Evolutionary conservation across 495 filamentous ascomycete species (phyloP), one percentile per base, ranked within the genome.

Genomic region (Talaromyces liani): DNA sequence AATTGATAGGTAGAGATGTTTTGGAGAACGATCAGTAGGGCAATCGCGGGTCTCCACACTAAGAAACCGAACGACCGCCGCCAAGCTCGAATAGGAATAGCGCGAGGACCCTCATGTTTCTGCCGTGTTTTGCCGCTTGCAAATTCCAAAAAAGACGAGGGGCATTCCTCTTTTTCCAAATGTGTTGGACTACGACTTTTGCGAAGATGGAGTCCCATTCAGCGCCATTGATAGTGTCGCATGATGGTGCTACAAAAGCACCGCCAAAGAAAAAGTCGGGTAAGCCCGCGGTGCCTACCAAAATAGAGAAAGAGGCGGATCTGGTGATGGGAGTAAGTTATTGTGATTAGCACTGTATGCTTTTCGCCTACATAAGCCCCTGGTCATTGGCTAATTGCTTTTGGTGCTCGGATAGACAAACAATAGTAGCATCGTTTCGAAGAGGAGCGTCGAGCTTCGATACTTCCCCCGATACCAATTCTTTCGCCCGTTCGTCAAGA

Each of bases 401-500:
- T 36, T 36, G 29, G n/a, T 29, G 14, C 6, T 20, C n/a, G 8
- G 1, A 27, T 31, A 93, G 88, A 97, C 92, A 61, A 96, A 97
- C 70, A 91, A 85, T 71, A 91, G 88, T 73, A 92, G 88, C 67
- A 96, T 96, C 68, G 87, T 91, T 45, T 96, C 91, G 27, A 97
- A 97, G 71, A 82, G 91, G 64, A 92, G 89, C 67, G 91, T 96
- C 31, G 91, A 96, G 70, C 85, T 86, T 67, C 80, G 94, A 20
- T 97, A 96, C 74, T 87, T 87, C 62, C 73, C 84, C 61, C 81
- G 93, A 65, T 84, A 88, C 20, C 87, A 92, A 69, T 95, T 91
- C 79, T 92, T 94, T 66, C 87, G 88, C 14, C 86, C 88, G 69
- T 97, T 96, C 72, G 91, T 96, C 29, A 86, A 85, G 69, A 95